Evolutionary conservation across 1,284 basidiomycete species (phyloP).

Genomic region (Cryptococcus depauperatus): DNA sequence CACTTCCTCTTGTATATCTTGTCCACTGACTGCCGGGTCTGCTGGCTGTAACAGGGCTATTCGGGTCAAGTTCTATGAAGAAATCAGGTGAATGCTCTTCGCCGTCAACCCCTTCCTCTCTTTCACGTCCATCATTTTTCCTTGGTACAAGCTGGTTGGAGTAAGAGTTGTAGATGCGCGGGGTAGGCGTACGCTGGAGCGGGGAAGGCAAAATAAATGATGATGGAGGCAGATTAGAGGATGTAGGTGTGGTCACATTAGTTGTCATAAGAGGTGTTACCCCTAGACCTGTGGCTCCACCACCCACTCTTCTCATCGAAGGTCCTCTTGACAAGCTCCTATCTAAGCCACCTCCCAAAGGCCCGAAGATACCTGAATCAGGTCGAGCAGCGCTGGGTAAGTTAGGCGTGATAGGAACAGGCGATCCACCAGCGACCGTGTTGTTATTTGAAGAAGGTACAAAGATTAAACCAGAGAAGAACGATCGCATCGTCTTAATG

Average conservation of each 20-base stretch:
- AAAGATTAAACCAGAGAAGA: constrained; percentile 26
- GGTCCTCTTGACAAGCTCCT: constrained; percentile 1
- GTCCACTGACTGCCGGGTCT: constrained; percentile 14
- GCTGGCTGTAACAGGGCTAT: constrained; percentile 21
- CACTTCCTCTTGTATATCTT: constrained; percentile 1
- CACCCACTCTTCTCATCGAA: neutral
- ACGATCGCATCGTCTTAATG: constrained; percentile 27
- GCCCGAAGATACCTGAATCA: constrained; percentile 28
- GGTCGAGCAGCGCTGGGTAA: constrained; percentile 22
- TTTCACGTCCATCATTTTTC: neutral
- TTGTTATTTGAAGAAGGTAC: constrained; percentile 3
- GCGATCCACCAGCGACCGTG: neutral
- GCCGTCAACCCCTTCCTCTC: neutral
- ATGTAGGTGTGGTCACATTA: neutral
- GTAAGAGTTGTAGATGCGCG: too few species aligned
- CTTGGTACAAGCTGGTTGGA: neutral
- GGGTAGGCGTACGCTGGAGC: too few species aligned
- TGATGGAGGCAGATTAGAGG: constrained; percentile 4
- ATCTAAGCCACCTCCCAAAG: neutral
- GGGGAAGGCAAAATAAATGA: too few species aligned
- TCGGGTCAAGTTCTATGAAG: constrained; percentile 26
- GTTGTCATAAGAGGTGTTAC: too few species aligned
- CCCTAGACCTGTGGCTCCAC: constrained; percentile 1
- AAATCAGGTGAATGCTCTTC: constrained; percentile 9
- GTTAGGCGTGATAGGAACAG: constrained; percentile 10